Percentiles rank a stretch among this genome's conserved stretches.
Conservation (phyloP, 495 filamentous ascomycete species). For the Talaromyces thailandensis region DNA sequence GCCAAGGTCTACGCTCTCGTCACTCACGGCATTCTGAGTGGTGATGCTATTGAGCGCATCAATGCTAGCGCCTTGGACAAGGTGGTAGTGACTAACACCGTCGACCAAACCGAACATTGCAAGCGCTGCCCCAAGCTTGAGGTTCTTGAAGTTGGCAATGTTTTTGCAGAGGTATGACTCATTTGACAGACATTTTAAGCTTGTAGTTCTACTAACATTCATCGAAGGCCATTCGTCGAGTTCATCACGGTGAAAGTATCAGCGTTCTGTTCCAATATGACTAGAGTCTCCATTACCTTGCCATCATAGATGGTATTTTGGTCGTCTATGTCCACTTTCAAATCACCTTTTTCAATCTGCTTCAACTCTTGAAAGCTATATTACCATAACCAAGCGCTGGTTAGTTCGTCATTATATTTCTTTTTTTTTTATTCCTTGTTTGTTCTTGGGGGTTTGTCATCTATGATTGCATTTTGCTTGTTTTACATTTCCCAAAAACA, state of each 20-base stretch:
- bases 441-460: not conserved
- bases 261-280: constrained; percentile 94
- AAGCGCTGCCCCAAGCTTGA: constrained; percentile 74
- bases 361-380: not conserved
- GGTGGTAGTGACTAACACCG: constrained; percentile 89
- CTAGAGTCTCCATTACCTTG: constrained; percentile 12
- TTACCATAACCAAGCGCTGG: constrained; percentile 2
- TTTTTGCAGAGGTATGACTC: constrained; percentile 78
- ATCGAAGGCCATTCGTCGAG: constrained; percentile 74
- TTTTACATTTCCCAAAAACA: not conserved
- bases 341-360: not conserved
- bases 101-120: constrained; percentile 78
- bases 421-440: constrained; percentile 1
- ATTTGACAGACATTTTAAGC: not conserved
- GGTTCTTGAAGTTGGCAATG: constrained; percentile 80
- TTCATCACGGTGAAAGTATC: constrained; percentile 97
- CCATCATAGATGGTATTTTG: not conserved
- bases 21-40: constrained; percentile 89
- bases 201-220: not conserved
- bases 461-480: not conserved
- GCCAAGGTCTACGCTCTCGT: constrained; percentile 80
- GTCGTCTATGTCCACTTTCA: not conserved
- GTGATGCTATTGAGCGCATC: constrained; percentile 89
- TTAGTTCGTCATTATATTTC: constrained; percentile 9
- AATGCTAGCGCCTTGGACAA: constrained; percentile 84